phyloP scores from a whole-genome alignment of 2,329 filamentous ascomycete species.

The Exophiala bonariae region DNA sequence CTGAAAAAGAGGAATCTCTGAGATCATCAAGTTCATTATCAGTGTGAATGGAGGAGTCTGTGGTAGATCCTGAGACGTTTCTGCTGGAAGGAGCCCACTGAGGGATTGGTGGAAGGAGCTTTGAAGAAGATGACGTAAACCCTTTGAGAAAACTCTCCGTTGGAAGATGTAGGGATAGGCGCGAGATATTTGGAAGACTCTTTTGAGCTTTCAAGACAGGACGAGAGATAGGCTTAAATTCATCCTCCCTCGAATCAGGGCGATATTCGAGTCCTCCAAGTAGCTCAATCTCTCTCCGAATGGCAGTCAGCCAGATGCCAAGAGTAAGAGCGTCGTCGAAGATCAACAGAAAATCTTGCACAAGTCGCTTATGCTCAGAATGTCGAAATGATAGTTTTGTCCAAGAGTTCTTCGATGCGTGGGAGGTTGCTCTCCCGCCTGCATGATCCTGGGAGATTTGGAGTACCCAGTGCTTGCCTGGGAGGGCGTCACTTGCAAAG shows the following conservation, averaged over 20 bases:
- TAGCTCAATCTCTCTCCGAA: conserved; percentile 47
- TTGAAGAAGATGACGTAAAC: conserved; percentile 1
- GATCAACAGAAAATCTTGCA: conserved; percentile 44
- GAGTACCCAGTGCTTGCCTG: conserved; percentile 50
- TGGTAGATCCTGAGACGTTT: conserved; percentile 35
- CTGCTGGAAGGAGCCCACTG: conserved; percentile 5
- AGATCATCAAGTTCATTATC: conserved; percentile 14
- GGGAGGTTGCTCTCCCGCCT: conserved; percentile 20
- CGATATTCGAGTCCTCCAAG: conserved; percentile 47
- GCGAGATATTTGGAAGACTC: conserved; percentile 16
- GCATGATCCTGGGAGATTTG: conserved; percentile 40
- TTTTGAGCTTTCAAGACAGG: conserved; percentile 12
- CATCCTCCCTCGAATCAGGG: conserved; percentile 34
- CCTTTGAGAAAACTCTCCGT: background rate
- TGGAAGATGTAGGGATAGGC: conserved; percentile 3
- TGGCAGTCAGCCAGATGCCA: conserved; percentile 44
- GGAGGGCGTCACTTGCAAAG: conserved; percentile 51
- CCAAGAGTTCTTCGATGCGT: conserved; percentile 32
- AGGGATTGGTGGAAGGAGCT: conserved; percentile 12
- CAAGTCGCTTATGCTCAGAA: conserved; percentile 34
- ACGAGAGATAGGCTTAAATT: conserved; percentile 7
- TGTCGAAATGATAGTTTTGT: conserved; percentile 42
- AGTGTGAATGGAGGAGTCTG: conserved; percentile 43
- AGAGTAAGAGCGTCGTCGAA: conserved; percentile 45
- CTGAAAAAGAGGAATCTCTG: conserved; percentile 16